Evolutionary conservation across 2,329 filamentous ascomycete species (phyloP), one percentile per base, ranked within the genome.

Genomic region (Didymella pomorum): DNA sequence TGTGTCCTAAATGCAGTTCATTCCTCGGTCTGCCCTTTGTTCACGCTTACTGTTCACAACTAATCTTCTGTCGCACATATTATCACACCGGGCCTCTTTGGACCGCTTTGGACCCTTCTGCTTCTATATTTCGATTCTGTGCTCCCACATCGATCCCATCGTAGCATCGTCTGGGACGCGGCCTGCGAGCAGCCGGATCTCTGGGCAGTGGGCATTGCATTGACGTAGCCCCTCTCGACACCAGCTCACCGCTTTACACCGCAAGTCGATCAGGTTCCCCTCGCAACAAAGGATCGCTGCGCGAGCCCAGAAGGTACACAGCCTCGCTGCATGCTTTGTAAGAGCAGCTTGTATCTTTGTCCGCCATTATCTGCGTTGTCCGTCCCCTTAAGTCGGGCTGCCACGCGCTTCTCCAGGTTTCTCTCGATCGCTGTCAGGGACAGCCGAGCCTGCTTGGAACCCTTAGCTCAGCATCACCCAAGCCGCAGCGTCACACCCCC

Each of bases 61-160:
- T 51, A 59, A 51, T 43, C 46, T 35, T 56, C 51, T 25, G 52
- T 60, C 29, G 51, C 56, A 58, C 56, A 58, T 43, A 50, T 6
- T 33, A 35, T 42, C 28, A 42, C 33, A 33, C n/a, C 28, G 33
- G 41, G 18, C 45, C 43, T 31, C 41, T 35, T 35, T 37, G 49
- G 49, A 42, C 23, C 25, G 2, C 29, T 41, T 46, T 46, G 46
- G 37, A 50, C 51, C 41, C 46, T 51, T 52, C 18, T 55, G 47
- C 50, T 60, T 51, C 43, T 60, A 47, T 60, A 55, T 52, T 54
- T 60, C 52, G 57, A 52, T 56, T 60, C 43, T 59, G 57, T 60
- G 47, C 35, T 43, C 57, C 57, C 57, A 41, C 31, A 43, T 51
- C 43, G 42, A 52, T 52, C 35, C 47, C 52, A 55, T 55, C 42